Percentiles rank a stretch among this genome's conserved stretches.
Conservation (phyloP, 1,284 basidiomycete genomes). For the Leccinum subrobustum region DNA sequence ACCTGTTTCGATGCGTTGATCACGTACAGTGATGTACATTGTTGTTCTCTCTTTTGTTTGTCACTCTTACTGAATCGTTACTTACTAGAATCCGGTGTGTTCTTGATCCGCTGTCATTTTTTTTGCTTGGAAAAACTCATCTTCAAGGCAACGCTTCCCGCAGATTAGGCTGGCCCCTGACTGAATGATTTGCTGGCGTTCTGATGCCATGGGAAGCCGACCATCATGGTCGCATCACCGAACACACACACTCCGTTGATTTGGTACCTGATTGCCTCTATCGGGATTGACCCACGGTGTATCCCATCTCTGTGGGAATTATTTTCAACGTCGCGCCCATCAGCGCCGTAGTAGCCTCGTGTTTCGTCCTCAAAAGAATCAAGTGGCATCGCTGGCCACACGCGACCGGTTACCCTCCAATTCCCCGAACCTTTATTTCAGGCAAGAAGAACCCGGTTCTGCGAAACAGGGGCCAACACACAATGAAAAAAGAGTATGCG, state of each 20-base stretch:
- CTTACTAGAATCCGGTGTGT: background rate
- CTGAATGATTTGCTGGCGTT: background rate
- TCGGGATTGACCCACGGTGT: background rate
- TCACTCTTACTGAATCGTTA: conserved; percentile 2
- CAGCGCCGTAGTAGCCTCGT: conserved; percentile 6
- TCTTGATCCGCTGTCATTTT: conserved; percentile 13
- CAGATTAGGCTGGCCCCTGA: conserved; percentile 11
- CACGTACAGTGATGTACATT: conserved; percentile 14
- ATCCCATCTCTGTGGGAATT: conserved; percentile 29
- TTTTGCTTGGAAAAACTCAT: background rate
- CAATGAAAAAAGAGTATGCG: background rate
- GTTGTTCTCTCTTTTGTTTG: background rate
- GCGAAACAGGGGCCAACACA: conserved; percentile 9
- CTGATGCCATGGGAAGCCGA: conserved; percentile 3
- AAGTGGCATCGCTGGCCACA: background rate
- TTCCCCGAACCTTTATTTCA: background rate
- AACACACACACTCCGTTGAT: conserved; percentile 13
- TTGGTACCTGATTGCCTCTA: conserved; percentile 10
- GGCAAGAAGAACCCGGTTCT: background rate
- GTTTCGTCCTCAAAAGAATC: background rate
- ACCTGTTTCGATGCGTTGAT: conserved; percentile 1
- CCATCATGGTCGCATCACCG: background rate
- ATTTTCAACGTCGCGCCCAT: background rate
- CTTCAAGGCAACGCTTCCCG: conserved; percentile 4
- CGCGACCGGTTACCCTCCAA: background rate